phyloP scores from a whole-genome alignment of 2,329 filamentous ascomycete genomes.

The Fusarium humuli region DNA sequence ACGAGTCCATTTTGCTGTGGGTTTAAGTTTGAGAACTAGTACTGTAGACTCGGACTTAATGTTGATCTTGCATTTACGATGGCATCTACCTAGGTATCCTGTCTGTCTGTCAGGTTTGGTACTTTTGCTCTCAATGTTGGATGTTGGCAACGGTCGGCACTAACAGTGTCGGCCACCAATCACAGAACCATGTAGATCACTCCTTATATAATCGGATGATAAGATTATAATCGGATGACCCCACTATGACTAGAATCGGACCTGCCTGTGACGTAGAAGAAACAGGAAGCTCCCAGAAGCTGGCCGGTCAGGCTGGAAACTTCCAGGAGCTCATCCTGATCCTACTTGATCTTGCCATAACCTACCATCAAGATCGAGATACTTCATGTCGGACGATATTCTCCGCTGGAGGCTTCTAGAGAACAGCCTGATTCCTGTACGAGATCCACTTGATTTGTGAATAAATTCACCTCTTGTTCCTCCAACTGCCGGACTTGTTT shows the following conservation, averaged over 20 bases:
- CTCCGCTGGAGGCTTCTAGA: slow-evolving; percentile 31
- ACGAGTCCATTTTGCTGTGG: neutral
- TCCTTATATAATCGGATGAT: slow-evolving; percentile 22
- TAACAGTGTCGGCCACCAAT: slow-evolving; percentile 1
- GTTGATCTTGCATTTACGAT: neutral
- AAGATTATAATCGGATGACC: slow-evolving; percentile 38
- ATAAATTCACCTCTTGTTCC: slow-evolving; percentile 44
- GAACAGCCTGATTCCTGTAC: slow-evolving; percentile 28
- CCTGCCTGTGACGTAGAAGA: slow-evolving; percentile 52
- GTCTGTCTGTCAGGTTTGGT: neutral
- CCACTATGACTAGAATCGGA: slow-evolving; percentile 28
- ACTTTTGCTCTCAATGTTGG: neutral
- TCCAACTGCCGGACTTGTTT: slow-evolving; percentile 15
- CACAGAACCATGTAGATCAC: neutral
- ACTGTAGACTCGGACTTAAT: neutral
- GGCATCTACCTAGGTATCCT: neutral
- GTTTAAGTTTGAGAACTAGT: neutral
- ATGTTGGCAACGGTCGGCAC: slow-evolving; percentile 3
- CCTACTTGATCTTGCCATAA: slow-evolving; percentile 44
- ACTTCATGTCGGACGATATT: slow-evolving; percentile 36
- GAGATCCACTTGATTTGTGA: slow-evolving; percentile 40
- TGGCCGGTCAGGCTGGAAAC: slow-evolving; percentile 45
- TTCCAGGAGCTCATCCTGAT: slow-evolving; percentile 46
- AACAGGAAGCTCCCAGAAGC: slow-evolving; percentile 47
- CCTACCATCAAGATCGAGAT: slow-evolving; percentile 40